Evolutionary conservation across 768 basidiomycete genomes (phyloP).

Genomic region (Naganishia antarctica): DNA sequence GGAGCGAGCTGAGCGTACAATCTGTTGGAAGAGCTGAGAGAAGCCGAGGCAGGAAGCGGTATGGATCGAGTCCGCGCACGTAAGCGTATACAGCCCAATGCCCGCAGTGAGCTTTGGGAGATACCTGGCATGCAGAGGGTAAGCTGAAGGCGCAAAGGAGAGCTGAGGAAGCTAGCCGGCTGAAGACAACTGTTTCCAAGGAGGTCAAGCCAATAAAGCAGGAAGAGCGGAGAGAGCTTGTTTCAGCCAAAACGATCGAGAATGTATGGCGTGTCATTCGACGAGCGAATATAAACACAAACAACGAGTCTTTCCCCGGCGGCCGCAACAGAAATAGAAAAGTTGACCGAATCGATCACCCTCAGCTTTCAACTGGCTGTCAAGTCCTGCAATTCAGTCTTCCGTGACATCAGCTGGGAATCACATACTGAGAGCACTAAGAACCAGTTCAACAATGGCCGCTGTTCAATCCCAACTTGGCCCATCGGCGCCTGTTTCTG

Average conservation of each 20-base stretch:
- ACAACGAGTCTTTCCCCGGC: neutral
- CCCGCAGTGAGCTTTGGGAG: conserved; percentile 15
- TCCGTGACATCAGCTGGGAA: no score
- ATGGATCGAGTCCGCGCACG: neutral
- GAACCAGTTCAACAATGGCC: neutral
- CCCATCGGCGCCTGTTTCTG: conserved; percentile 13
- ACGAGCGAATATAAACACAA: no score
- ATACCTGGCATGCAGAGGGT: neutral
- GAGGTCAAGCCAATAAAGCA: no score
- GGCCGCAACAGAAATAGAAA: neutral
- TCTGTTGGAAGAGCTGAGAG: neutral
- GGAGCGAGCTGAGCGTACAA: conserved; percentile 8
- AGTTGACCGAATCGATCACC: conserved; percentile 19
- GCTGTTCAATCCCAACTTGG: conserved; percentile 14
- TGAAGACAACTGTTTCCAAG: no score
- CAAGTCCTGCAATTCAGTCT: neutral
- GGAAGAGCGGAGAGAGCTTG: no score
- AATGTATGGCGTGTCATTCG: neutral
- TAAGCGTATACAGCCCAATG: conserved; percentile 15
- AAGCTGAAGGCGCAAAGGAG: neutral
- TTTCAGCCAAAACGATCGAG: neutral
- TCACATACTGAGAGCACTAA: neutral
- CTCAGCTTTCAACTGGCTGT: neutral
- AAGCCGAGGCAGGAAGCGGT: neutral
- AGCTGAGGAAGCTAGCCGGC: no score